These are phyloP conservation scores for Clitocybe nebularis DNA, from an alignment of 1,284 basidiomycete genomes.

Conservation along the genomic window DNA sequence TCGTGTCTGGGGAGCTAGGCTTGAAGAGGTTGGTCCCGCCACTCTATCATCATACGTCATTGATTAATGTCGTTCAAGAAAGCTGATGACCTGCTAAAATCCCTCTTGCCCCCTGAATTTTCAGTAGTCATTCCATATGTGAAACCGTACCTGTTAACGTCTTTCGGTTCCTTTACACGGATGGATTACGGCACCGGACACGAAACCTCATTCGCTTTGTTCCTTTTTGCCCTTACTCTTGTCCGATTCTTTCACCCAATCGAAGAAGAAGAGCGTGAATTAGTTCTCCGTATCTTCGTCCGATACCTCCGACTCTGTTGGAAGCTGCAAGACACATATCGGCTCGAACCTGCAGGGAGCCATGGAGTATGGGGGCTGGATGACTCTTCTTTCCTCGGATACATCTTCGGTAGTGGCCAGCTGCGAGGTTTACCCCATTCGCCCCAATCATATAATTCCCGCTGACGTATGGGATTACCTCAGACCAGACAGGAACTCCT, in stretches of 20 bases:
- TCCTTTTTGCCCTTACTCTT: constrained; percentile 66
- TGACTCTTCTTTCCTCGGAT: constrained; percentile 89
- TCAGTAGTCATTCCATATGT: constrained; percentile 50
- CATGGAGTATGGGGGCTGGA: constrained; percentile 99
- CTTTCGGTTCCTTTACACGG: constrained; percentile 88
- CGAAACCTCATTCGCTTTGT: constrained; percentile 85
- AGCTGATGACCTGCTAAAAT: constrained; percentile 51
- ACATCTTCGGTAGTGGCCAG: constrained; percentile 91
- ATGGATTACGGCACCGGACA: constrained; percentile 98
- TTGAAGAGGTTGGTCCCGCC: constrained; percentile 61
- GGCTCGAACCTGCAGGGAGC: constrained; percentile 92
- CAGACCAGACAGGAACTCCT: constrained; percentile 57
- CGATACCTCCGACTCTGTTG: constrained; percentile 84
- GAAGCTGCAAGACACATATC: constrained; percentile 86
- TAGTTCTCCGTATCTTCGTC: constrained; percentile 66
- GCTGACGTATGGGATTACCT: constrained; percentile 11
- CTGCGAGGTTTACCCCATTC: constrained; percentile 54
- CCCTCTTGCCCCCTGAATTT: constrained; percentile 44
- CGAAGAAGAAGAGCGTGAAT: constrained; percentile 53
- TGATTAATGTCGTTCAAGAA: constrained; percentile 40
- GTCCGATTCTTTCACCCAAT: constrained; percentile 55
- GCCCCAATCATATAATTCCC: constrained; percentile 8
- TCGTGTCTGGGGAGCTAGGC: constrained; percentile 77
- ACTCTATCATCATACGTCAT: constrained; percentile 10
- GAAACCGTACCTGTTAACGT: constrained; percentile 73